These are phyloP conservation scores for Galeopsis tetrahit DNA, from an alignment of 257 asterid species.

Conservation along the genomic window DNA sequence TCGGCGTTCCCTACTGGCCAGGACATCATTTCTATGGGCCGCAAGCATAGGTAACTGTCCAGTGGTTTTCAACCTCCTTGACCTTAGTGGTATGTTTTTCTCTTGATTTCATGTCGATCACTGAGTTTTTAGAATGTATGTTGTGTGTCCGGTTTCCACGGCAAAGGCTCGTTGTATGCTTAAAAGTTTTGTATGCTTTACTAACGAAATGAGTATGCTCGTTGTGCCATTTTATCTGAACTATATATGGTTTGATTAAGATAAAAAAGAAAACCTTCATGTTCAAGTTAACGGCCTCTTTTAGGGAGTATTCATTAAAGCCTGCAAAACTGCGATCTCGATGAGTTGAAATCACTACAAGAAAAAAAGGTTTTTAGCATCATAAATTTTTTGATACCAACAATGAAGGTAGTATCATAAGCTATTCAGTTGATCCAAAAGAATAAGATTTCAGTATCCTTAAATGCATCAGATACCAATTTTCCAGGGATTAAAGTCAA, in stretches of 20 bases:
- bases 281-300: slow-evolving; percentile 17
- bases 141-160: background rate
- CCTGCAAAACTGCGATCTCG: slow-evolving; percentile 87
- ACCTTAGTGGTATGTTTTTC: slow-evolving; percentile 70
- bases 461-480: no score
- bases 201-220: background rate
- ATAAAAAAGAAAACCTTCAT: background rate
- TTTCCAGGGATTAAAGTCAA: no score
- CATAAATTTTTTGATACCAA: no score
- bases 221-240: slow-evolving; percentile 4
- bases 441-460: no score
- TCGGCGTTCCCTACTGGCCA: no score
- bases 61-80: slow-evolving; percentile 78
- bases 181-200: background rate
- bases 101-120: background rate
- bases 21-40: slow-evolving; percentile 50
- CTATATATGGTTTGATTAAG: background rate
- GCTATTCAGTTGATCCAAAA: no score
- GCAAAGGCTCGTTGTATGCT: no score
- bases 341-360: slow-evolving; percentile 74
- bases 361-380: no score
- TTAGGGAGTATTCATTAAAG: slow-evolving; percentile 66
- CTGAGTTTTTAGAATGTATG: slow-evolving; percentile 4
- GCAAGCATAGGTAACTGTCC: slow-evolving; percentile 74
- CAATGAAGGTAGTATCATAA: no score